Base-by-base conservation (phyloP, 2,329 filamentous ascomycete species). In the Raffaelea albimanens region DNA sequence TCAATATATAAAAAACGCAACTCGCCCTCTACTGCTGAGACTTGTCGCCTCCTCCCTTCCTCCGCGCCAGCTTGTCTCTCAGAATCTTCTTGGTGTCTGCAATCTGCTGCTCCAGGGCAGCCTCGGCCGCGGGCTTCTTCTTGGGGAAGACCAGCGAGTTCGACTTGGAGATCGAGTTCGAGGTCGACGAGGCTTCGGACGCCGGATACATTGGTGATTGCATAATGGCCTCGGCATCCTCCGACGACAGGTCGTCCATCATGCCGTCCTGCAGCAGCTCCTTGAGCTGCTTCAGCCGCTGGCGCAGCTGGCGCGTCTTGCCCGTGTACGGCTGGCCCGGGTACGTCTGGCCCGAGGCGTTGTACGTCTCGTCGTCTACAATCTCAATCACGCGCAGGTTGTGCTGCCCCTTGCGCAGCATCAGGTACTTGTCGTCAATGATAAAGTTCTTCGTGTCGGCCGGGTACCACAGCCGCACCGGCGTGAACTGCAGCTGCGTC, bases 351-450 rank as follows among this genome's bases (percentile, higher is more conserved):
- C 76, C 76, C 48, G 67, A 71, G 4, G 54, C 57, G 39, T 62
- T 56, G 69, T 74, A 82, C 50, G 72, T 71, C 42, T 75, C 66
- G 57, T 83, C 76, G 51, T 63, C 66, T 25, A 83, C 66, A 52
- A 83, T 67, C 61, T 82, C 68, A 45, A 83, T 68, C 53, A 82
- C 71, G 41, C 78, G 74, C 41, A 83, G 62, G 52, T 82, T 79
- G 62, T 80, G 73, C 65, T 81, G 82, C 54, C 79, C 79, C 58
- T 73, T 78, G 53, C 80, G 76, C 46, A 83, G 65, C 55, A 83
- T 72, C 52, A 83, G 65, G 42, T 82, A 55, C 53, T 72, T 69
- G 48, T 61, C 76, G 51, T 81, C 76, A 18, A 87, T 73, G 47
- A 84, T 65, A 57, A 73, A 85, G 47, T 78, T 75, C 49, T 69